Evolutionary conservation across 305 asterid genomes (phyloP).

Genomic region (Ilex paraguariensis): DNA sequence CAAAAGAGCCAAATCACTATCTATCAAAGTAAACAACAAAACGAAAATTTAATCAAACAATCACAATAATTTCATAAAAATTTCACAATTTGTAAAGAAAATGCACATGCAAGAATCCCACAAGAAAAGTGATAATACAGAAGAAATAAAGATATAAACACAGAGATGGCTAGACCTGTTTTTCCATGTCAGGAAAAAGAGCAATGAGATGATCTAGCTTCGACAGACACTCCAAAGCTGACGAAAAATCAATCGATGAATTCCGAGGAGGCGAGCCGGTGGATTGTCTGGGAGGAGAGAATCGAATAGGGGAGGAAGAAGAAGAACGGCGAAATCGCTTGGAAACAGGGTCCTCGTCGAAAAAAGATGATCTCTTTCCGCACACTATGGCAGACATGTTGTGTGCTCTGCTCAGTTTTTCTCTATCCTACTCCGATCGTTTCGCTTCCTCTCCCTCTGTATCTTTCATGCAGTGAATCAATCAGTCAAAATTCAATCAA

Average conservation of each 20-base stretch:
- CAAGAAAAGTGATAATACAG: neutral
- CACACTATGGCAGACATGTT: conserved; percentile 99
- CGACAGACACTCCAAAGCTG: conserved; percentile 21
- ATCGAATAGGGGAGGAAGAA: conserved; percentile 41
- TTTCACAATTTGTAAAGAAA: too few relatives aligned
- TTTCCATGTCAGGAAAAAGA: conserved; percentile 91
- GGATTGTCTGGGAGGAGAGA: conserved; percentile 58
- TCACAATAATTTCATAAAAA: neutral
- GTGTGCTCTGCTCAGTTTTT: conserved; percentile 33
- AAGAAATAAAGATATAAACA: neutral
- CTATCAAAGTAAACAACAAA: too few relatives aligned
- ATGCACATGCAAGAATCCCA: too few relatives aligned
- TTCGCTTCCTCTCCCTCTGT: conserved; percentile 28
- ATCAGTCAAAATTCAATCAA: neutral
- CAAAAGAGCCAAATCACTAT: too few relatives aligned
- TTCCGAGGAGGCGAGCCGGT: conserved; percentile 6
- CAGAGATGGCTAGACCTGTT: conserved; percentile 49
- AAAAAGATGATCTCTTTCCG: conserved; percentile 96
- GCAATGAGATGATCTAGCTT: conserved; percentile 59
- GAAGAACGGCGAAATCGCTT: conserved; percentile 89
- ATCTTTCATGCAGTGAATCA: conserved; percentile 36
- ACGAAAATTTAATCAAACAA: neutral
- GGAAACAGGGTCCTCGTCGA: conserved; percentile 71
- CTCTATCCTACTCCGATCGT: conserved; percentile 30
- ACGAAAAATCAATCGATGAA: conserved; percentile 20